Evolutionary conservation across 495 filamentous ascomycete genomes (phyloP).

Genomic region (Penicillium chermesinum): DNA sequence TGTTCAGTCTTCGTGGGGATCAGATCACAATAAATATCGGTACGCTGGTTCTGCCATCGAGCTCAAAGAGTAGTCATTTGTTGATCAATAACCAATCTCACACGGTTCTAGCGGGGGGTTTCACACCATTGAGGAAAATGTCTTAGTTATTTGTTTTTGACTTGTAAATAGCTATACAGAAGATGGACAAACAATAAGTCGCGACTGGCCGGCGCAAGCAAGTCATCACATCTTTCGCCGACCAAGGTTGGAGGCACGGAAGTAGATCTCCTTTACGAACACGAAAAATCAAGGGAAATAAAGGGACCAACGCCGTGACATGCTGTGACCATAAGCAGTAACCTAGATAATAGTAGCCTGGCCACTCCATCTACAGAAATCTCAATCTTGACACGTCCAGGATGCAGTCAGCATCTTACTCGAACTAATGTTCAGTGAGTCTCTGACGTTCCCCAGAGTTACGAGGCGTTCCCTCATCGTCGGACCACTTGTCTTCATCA

Average conservation of each 20-base stretch:
- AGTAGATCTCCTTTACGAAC: constrained; percentile 10
- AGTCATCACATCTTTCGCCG: constrained; percentile 4
- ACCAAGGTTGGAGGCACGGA: constrained; percentile 11
- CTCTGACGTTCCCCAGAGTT: constrained; percentile 55
- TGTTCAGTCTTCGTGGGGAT: too few species aligned
- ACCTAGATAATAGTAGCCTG: neutral
- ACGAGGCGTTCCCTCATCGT: constrained; percentile 53
- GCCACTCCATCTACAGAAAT: neutral
- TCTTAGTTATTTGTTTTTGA: neutral
- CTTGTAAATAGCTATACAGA: neutral
- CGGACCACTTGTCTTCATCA: constrained; percentile 74
- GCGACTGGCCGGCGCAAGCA: neutral
- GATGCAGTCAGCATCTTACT: neutral
- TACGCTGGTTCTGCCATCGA: too few species aligned
- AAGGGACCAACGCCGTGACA: constrained; percentile 26
- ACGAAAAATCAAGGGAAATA: constrained; percentile 3
- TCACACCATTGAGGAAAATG: neutral
- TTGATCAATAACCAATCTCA: neutral
- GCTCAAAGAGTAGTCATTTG: too few species aligned
- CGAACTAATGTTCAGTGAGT: constrained; percentile 44
- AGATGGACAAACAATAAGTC: neutral
- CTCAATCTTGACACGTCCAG: neutral
- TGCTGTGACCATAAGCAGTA: constrained; percentile 16
- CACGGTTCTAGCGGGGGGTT: too few species aligned
- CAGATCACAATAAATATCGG: too few species aligned